Evolutionary conservation across 2,329 filamentous ascomycete species (phyloP).

Genomic region (Fusarium guadeloupense): DNA sequence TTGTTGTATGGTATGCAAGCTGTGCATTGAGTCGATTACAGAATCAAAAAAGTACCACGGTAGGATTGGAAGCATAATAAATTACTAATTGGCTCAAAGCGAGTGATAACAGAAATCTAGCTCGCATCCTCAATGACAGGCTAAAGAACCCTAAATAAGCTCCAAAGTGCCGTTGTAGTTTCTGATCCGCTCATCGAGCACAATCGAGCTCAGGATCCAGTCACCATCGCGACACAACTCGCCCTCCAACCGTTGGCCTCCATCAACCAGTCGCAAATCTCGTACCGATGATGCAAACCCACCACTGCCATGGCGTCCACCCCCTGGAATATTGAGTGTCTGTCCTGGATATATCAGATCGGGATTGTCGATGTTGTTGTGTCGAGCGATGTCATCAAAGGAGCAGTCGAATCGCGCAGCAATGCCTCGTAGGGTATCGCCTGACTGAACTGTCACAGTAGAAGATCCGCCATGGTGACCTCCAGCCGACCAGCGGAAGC

Average conservation of each 20-base stretch:
- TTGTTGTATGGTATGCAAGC: too few relatives aligned
- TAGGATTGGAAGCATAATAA: too few relatives aligned
- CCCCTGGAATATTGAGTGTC: constrained; percentile 49
- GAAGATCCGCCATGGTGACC: constrained; percentile 38
- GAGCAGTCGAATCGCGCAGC: constrained; percentile 45
- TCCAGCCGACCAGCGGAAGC: constrained; percentile 48
- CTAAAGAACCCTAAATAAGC: constrained; percentile 4
- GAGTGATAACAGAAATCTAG: not conserved
- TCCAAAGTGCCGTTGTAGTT: constrained; percentile 46
- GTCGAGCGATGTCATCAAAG: constrained; percentile 52
- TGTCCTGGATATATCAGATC: constrained; percentile 56
- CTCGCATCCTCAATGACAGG: not conserved
- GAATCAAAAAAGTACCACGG: too few relatives aligned
- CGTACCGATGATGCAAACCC: constrained; percentile 50
- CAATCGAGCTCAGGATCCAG: constrained; percentile 46
- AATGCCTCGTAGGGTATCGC: constrained; percentile 54
- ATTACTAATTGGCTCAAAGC: not conserved
- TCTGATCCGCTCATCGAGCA: constrained; percentile 48
- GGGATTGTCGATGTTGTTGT: constrained; percentile 53
- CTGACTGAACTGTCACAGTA: constrained; percentile 51
- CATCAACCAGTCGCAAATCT: constrained; percentile 50
- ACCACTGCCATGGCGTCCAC: constrained; percentile 24
- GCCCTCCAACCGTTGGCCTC: constrained; percentile 48
- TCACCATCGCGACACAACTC: constrained; percentile 46
- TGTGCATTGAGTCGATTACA: too few relatives aligned